Base-by-base conservation (phyloP, 192 early-diverging fungal genomes). In the Podila minutissima region DNA sequence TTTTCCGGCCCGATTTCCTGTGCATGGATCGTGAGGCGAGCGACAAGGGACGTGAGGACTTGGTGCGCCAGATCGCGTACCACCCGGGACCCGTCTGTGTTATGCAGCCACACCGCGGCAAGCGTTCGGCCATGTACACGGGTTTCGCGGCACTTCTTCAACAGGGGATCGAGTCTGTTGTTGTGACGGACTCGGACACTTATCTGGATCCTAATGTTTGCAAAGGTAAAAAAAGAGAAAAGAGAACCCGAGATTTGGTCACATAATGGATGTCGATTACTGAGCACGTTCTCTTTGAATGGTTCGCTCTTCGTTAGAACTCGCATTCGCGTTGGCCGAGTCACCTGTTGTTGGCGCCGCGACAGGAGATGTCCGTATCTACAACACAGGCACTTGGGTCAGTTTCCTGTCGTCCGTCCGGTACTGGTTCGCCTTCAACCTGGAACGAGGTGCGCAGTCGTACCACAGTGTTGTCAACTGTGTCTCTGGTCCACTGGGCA, bases 371-470 rank as follows among this genome's bases (percentile, higher is more conserved):
- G 72, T 83, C 19, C 81, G 87, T 28, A 89, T 89, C 24, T 87
- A 78, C 66, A 89, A 89, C 41, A 70, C 64, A 15, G 75, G 65
- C 4, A 85, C 81, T 13, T 38, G 87, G 26, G 29, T 90, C 37
- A 89, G 89, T 2, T 88, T 89, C 59, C 72, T 89, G 68, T 90
- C 88, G 3, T 84, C 83, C 11, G 35, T 89, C 15, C 87, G 88
- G 31, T 89, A 89, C 61, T 83, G 84, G 85, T 82, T 89, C 74
- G 88, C 88, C 5, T 89, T 89, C 46, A 89, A 89, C 76, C 86
- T 89, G 32, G 88, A 89, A 72, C 67, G 88, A 51, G 86, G 87
- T 0, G 86, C 86, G 8, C 88, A 89, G 35, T 85, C 83, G 7
- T 89, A 82, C 61, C 72, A 85, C 55, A 69, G 78, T 31, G 72